phyloP scores from a whole-genome alignment of 176 grass and related monocot genomes.

The Ampelocalamus luodianensis region DNA sequence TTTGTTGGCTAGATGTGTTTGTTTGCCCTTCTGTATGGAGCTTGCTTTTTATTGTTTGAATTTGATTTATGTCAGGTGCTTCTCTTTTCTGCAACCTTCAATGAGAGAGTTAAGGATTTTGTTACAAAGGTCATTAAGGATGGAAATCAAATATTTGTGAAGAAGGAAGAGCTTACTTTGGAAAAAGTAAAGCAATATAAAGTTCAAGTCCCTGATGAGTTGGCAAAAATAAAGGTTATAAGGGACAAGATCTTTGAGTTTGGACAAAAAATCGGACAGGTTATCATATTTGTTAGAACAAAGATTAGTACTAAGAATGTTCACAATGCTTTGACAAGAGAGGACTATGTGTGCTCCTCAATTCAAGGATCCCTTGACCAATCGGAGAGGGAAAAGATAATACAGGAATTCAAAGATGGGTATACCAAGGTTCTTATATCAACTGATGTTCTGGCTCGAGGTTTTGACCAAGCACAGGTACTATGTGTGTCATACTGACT shows the following conservation, averaged over 20 bases:
- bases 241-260: conserved; percentile 92
- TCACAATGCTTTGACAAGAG: conserved; percentile 67
- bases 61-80: conserved; percentile 61
- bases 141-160: conserved; percentile 94
- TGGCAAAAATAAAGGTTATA: conserved; percentile 86
- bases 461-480: conserved; percentile 99
- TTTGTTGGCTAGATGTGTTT: conserved; percentile 30
- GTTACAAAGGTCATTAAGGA: conserved; percentile 74
- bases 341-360: conserved; percentile 88
- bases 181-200: conserved; percentile 96
- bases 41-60: conserved; percentile 11
- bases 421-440: conserved; percentile 92
- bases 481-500: conserved; percentile 8
- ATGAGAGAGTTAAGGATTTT: conserved; percentile 90
- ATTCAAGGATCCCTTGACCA: conserved; percentile 92
- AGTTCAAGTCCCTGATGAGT: conserved; percentile 79
- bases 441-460: conserved; percentile 85
- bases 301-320: conserved; percentile 73
- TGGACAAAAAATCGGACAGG: conserved; percentile 90
- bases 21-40: conserved; percentile 12
- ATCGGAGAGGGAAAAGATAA: conserved; percentile 80
- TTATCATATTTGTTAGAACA: conserved; percentile 92
- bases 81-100: conserved; percentile 96
- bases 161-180: conserved; percentile 90
- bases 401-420: conserved; percentile 94